Percentiles rank a stretch among this genome's conserved stretches.
Conservation (phyloP, 129 eudicot species). For the Cynara cardunculus region DNA sequence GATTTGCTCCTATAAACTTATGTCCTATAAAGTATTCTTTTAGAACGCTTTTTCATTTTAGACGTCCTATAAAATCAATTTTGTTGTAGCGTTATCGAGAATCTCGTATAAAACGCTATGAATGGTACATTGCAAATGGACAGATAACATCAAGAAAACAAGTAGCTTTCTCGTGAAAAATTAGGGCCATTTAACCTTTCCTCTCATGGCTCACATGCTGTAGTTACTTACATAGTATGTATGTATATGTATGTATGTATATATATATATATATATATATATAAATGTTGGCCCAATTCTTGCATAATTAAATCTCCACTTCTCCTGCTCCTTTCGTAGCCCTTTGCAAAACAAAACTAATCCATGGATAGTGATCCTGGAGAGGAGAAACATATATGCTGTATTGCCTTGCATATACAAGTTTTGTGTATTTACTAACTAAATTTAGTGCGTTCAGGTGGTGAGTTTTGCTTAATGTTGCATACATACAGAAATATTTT, state of each 20-base stretch:
- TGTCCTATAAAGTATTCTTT: too few species aligned
- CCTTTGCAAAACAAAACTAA: background rate
- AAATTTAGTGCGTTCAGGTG: background rate
- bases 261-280: too few species aligned
- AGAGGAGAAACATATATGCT: constrained; percentile 28
- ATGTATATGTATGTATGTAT: too few species aligned
- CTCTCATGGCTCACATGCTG: background rate
- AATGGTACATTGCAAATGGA: constrained; percentile 4
- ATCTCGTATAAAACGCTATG: background rate
- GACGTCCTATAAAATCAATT: too few species aligned
- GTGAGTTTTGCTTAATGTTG: background rate
- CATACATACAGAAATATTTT: background rate
- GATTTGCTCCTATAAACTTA: too few species aligned
- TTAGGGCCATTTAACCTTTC: constrained; percentile 8
- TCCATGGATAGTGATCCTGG: constrained; percentile 31
- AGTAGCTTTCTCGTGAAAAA: constrained; percentile 14
- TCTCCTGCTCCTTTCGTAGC: background rate
- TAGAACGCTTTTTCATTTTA: too few species aligned
- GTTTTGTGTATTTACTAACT: background rate
- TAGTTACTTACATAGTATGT: constrained; percentile 7
- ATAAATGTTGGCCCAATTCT: background rate
- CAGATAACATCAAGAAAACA: background rate
- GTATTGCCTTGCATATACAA: background rate
- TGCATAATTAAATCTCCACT: background rate
- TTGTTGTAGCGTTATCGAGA: too few species aligned